Base-by-base conservation (phyloP, 306 rosid species). In the Carpinus fangiana region DNA sequence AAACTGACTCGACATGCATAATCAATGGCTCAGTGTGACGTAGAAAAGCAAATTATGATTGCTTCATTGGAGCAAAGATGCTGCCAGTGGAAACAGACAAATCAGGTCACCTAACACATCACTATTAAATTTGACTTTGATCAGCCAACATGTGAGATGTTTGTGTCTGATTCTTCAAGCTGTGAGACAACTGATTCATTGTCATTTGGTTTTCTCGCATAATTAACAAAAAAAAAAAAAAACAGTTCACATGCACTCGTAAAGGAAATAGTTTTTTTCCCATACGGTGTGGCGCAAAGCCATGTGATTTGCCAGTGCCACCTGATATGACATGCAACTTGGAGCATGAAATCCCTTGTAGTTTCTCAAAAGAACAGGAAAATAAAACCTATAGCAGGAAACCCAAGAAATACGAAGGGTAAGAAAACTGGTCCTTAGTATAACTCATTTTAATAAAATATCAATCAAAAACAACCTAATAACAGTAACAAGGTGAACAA, bases 91-190 rank as follows among this genome's bases (percentile, higher is more conserved):
- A 77, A 84, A 62, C 74, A 77, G 87, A 84, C 91, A 78, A 80
- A 82, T 53, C 73, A 79, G 76, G 62, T 79, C 75, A 75, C 86
- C 87, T 80, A 73, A 84, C 73, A 78, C 74, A 70, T 52, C 79
- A 77, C 14, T 70, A 66, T 70, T 75, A 12, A 65, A 57, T 54
- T 78, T 50, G 80, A 85, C 73, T 76, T 78, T 82, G 67, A 70
- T 85, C 85, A 66, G 61, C 79, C 17, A 50, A 51, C 89, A 84
- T 82, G 92, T 84, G 86, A 82, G 70, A 45, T 8, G 70, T 82
- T 75, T 79, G 86, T 81, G 78, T 72, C 73, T 54, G 46, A 13
- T 53, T 53, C 36, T 18, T 72, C 65, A 38, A 4, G 50, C 18
- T 23, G 70, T 73, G 56, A 20, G 62, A 71, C 73, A 68, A 75